These are phyloP conservation scores for Dicorynia guianensis DNA, from an alignment of 306 rosid genomes.

Conservation along the genomic window DNA sequence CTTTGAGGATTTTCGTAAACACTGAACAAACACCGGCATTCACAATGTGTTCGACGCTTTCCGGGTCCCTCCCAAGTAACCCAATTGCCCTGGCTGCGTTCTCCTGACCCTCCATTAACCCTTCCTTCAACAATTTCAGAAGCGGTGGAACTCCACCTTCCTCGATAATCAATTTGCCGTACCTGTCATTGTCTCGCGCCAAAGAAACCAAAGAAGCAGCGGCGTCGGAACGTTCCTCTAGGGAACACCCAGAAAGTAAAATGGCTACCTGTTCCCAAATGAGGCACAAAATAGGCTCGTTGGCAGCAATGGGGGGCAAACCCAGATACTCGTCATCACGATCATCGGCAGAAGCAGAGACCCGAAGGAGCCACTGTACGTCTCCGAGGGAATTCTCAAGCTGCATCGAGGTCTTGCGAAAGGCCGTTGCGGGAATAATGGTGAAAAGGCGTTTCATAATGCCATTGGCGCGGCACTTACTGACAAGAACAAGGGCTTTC, in stretches of 20 bases:
- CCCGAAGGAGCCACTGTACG: slow-evolving; percentile 69
- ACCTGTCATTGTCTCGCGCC: slow-evolving; percentile 65
- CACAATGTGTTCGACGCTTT: slow-evolving; percentile 67
- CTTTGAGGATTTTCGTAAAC: slow-evolving; percentile 70
- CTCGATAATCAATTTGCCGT: slow-evolving; percentile 60
- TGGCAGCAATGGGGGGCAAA: slow-evolving; percentile 67
- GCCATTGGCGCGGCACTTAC: slow-evolving; percentile 60
- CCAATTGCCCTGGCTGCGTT: slow-evolving; percentile 64
- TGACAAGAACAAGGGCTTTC: slow-evolving; percentile 53
- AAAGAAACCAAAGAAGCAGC: slow-evolving; percentile 64
- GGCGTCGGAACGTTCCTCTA: slow-evolving; percentile 62
- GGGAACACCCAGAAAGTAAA: slow-evolving; percentile 46
- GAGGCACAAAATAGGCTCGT: slow-evolving; percentile 62
- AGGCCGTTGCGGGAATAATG: slow-evolving; percentile 60
- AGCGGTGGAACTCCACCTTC: slow-evolving; percentile 67
- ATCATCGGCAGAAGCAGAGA: slow-evolving; percentile 54
- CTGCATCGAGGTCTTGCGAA: slow-evolving; percentile 53
- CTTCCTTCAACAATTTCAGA: slow-evolving; percentile 62
- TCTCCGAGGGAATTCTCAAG: slow-evolving; percentile 69
- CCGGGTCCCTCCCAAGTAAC: slow-evolving; percentile 60
- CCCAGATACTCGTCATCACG: slow-evolving; percentile 64
- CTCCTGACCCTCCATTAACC: slow-evolving; percentile 61
- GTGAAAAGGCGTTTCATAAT: slow-evolving; percentile 66
- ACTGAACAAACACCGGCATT: slow-evolving; percentile 58
- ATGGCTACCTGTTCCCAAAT: slow-evolving; percentile 68